phyloP scores from a whole-genome alignment of 768 basidiomycete genomes.

The Boletales sp. region DNA sequence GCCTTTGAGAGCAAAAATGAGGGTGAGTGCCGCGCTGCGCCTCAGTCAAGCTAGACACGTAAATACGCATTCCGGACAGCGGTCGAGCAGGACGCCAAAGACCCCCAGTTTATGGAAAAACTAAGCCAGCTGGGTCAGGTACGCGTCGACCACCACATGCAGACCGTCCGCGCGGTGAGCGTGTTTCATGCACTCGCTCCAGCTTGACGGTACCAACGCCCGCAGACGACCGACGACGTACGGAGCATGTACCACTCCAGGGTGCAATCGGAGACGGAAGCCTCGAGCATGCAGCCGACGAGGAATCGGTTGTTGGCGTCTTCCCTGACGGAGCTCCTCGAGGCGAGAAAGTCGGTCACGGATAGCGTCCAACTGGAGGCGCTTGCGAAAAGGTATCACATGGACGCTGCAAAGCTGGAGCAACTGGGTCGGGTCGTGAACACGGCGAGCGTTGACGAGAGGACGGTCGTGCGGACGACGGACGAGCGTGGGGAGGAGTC shows the following conservation, averaged over 20 bases:
- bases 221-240: slow-evolving; percentile 26
- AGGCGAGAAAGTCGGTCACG: slow-evolving; percentile 52
- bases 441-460: slow-evolving; percentile 57
- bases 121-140: slow-evolving; percentile 65
- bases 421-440: slow-evolving; percentile 55
- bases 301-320: slow-evolving; percentile 55
- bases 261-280: slow-evolving; percentile 52
- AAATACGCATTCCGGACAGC: slow-evolving; percentile 33
- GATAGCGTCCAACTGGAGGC: slow-evolving; percentile 41
- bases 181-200: background rate
- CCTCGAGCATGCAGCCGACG: slow-evolving; percentile 36
- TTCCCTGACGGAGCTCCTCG: slow-evolving; percentile 54
- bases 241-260: slow-evolving; percentile 53
- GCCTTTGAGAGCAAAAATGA: slow-evolving; percentile 53
- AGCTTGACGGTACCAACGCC: background rate
- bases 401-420: slow-evolving; percentile 53
- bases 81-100: slow-evolving; percentile 60
- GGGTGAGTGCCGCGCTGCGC: slow-evolving; percentile 30
- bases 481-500: slow-evolving; percentile 57
- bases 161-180: slow-evolving; percentile 46
- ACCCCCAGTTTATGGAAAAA: slow-evolving; percentile 69
- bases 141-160: slow-evolving; percentile 62
- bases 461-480: slow-evolving; percentile 39
- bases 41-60: background rate
- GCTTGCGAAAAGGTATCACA: slow-evolving; percentile 51